A percentile compares a stretch with the other conserved stretches of the same genome.
Evolutionary conservation across 768 basidiomycete species (phyloP).

Genomic region (Boletus subcaerulescens): DNA sequence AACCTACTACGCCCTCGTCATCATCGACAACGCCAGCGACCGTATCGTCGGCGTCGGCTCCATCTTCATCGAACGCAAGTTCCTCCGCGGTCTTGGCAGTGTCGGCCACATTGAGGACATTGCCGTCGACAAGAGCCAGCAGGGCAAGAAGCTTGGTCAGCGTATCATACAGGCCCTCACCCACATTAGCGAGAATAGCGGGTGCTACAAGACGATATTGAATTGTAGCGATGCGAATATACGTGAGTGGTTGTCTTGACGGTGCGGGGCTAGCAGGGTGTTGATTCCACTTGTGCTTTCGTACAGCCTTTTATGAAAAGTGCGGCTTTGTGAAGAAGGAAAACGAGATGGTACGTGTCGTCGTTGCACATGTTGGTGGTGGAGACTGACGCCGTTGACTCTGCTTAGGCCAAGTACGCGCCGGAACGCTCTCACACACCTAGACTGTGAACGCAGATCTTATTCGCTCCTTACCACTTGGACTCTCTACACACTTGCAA

Average conservation of each 20-base stretch:
- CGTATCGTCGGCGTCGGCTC: constrained; percentile 80
- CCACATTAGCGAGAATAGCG: constrained; percentile 71
- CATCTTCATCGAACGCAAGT: constrained; percentile 92
- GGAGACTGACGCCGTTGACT: constrained; percentile 2
- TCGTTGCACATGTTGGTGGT: background rate
- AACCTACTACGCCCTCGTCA: constrained; percentile 85
- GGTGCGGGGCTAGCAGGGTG: background rate
- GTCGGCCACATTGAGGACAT: constrained; percentile 99
- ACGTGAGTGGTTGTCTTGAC: constrained; percentile 53
- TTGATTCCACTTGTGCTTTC: constrained; percentile 3
- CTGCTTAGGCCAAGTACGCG: constrained; percentile 56
- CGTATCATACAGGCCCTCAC: constrained; percentile 85
- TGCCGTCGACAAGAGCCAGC: constrained; percentile 81
- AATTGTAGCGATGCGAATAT: constrained; percentile 92
- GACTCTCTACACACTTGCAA: constrained; percentile 10
- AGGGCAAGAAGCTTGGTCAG: constrained; percentile 90
- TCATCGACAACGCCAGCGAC: constrained; percentile 72
- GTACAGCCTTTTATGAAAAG: constrained; percentile 91
- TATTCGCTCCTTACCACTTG: constrained; percentile 1
- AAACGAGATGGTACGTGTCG: constrained; percentile 75
- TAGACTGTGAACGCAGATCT: constrained; percentile 14
- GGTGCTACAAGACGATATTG: constrained; percentile 96
- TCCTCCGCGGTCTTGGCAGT: constrained; percentile 77
- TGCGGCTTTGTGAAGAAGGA: constrained; percentile 92
- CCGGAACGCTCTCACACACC: constrained; percentile 33